phyloP scores from a whole-genome alignment of 1,139 yeast genomes.

The Geotrichum klebahnii region DNA sequence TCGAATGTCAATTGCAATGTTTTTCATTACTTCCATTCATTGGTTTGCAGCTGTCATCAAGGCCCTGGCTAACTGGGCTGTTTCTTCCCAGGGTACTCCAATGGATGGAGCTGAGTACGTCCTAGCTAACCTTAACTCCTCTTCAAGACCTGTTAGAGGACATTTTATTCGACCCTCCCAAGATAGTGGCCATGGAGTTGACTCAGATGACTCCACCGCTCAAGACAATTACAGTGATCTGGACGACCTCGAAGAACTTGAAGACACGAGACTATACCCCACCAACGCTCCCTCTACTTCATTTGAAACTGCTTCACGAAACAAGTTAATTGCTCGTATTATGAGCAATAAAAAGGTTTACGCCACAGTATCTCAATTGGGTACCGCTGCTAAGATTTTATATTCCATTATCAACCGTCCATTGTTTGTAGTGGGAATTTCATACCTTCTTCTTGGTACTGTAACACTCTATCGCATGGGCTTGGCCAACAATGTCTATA shows the following conservation, averaged over 20 bases:
- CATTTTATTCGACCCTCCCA: constrained; percentile 26
- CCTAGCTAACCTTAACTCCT: constrained; percentile 27
- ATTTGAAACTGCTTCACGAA: constrained; percentile 22
- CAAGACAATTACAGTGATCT: constrained; percentile 20
- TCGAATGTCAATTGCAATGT: constrained; percentile 58
- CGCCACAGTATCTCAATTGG: constrained; percentile 40
- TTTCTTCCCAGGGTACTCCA: constrained; percentile 28
- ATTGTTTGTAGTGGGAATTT: constrained; percentile 56
- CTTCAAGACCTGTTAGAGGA: constrained; percentile 11
- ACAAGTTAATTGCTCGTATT: constrained; percentile 28
- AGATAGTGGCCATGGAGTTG: constrained; percentile 30
- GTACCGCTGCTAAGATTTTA: constrained; percentile 40
- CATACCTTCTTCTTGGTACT: constrained; percentile 67
- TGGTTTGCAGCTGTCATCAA: constrained; percentile 50
- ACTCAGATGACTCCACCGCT: constrained; percentile 18
- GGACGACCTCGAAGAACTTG: constrained; percentile 8
- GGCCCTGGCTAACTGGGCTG: constrained; percentile 44
- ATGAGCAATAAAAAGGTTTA: constrained; percentile 36
- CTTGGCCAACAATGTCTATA: constrained; percentile 61
- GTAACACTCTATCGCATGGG: constrained; percentile 73
- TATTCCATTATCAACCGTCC: constrained; percentile 62
- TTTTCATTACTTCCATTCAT: constrained; percentile 53
- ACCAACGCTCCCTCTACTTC: not conserved
- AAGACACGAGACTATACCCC: constrained; percentile 1
- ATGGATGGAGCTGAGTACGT: constrained; percentile 40